Evolutionary conservation across 345 rosid species (phyloP), one percentile per base, ranked within the genome.

Genomic region (Excoecaria agallocha): DNA sequence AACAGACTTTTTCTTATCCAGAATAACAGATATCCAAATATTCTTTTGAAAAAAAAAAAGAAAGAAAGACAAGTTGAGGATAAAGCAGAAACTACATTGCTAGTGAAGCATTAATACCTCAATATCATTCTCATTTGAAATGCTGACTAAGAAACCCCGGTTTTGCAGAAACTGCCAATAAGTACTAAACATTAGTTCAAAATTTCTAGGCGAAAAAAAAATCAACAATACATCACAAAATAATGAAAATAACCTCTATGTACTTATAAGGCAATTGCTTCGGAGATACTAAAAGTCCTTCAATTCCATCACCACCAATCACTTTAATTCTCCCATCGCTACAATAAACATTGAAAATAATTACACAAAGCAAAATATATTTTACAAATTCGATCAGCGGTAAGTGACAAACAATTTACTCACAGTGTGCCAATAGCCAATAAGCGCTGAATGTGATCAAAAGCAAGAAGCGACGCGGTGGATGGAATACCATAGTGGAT

Each of bases 311-410:
- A 35, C 89, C 91, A 43, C 97, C 98, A 71, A 93, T 82, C 70
- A 95, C 94, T 85, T 93, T 93, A 74, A 95, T 91, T 81, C 93
- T 86, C 57, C 97, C 98, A 83, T 95, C 98, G 70, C 98, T 95
- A 74, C 67, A 67, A 73, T 16, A 5, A 74, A 60, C 39, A 54
- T 38, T 68, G 54, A 4, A 66, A 17, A 12, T 24, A 71, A 50
- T 22, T 48, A 45, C 38, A 37, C 41, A 17, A 58, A 61, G 13
- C 12, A 50, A 70, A 66, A 30, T 11, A 39, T 49, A 30, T 15
- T 56, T n/a, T 13, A 67, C 8, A 67, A 46, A 17, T 24, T 24
- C 16, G 58, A 66, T 48, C 7, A 25, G 2, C 30, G 30, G 12
- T 1, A 46, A 45, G 22, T 49, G 17, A 68, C 3, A 45, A 72